Base-by-base conservation (phyloP, 2,329 filamentous ascomycete species). In the Neofusicoccum laricinum region DNA sequence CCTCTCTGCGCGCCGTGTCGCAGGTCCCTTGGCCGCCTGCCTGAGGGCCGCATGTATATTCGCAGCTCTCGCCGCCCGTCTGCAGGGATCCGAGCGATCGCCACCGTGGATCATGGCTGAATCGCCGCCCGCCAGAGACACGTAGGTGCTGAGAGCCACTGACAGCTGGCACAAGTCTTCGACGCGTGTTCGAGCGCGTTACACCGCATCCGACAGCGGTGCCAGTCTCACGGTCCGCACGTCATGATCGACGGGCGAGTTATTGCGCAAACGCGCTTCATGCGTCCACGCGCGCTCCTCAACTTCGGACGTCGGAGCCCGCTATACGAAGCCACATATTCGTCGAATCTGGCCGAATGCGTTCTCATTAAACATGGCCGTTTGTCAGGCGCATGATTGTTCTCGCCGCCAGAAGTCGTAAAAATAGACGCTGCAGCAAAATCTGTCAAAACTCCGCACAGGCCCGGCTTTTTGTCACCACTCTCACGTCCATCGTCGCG, bases 321-420 rank as follows among this genome's bases (percentile, higher is more conserved):
- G 55, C 55, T 59, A 59, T 59, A 59, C 55, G 41, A 59, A 59
- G 55, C 55, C 55, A 59, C 55, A 46, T 59, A 46, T 46, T 59
- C 55, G 41, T 59, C 11, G 41, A 6, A 45, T 46, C 7, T 45
- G 55, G 40, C 55, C 55, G 55, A 4, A 46, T 48, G 25, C 41
- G 53, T 58, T 15, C 25, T 21, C 36, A 11, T n/a, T 36, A 48
- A 34, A 45, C 38, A 19, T 15, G 15, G 8, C 38, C 25, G 40
- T 58, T 43, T 15, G 19, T 40, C 38, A 10, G 21, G 17, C 36
- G 36, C 51, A 57, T 57, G 12, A 32, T 43, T 53, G 10, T 38
- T 38, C 17, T 19, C 32, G 49, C 32, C 14, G n/a, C 32, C 49
- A 40, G 32, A 7, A 5, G 36, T 11, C 17, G 25, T 15, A 58